Conservation (phyloP, 208 protist genomes). For the Trypanosoma cruzi region DNA sequence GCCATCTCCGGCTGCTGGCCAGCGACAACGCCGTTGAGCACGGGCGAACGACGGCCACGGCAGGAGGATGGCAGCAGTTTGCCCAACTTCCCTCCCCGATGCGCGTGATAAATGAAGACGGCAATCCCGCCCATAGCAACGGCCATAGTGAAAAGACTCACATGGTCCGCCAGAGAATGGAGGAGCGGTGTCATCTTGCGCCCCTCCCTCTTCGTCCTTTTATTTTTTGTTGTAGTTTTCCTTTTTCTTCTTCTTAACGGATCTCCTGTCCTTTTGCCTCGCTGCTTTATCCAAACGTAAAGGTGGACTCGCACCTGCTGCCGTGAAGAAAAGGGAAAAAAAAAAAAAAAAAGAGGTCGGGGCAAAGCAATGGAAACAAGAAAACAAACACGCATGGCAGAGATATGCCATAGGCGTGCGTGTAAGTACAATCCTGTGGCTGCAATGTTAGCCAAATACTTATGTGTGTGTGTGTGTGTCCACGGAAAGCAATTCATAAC, state of each 20-base stretch:
- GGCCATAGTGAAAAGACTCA: background rate
- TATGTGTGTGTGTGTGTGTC: conserved; percentile 9
- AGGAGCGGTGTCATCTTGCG: background rate
- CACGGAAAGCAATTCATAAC: no score
- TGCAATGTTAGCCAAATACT: no score
- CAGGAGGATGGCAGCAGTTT: background rate
- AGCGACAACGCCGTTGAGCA: conserved; percentile 20
- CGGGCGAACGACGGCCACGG: conserved; percentile 8
- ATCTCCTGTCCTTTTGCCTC: conserved; percentile 5
- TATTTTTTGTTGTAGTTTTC: background rate
- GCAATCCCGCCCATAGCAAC: conserved; percentile 7
- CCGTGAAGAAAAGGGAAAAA: conserved; percentile 20
- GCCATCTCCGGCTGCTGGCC: conserved; percentile 39
- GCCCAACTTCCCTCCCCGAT: background rate
- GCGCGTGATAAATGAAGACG: background rate
- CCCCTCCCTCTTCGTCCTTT: background rate
- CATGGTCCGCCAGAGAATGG: background rate
- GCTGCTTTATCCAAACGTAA: background rate
- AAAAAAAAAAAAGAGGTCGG: conserved; percentile 9
- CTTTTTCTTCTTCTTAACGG: conserved; percentile 10
- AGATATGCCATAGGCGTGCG: background rate
- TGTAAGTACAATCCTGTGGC: no score
- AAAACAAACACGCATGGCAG: background rate
- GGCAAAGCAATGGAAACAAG: conserved; percentile 6
- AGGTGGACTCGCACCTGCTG: background rate